Base-by-base conservation (phyloP, 148 eudicot species). In the Hydrangea macrophylla region DNA sequence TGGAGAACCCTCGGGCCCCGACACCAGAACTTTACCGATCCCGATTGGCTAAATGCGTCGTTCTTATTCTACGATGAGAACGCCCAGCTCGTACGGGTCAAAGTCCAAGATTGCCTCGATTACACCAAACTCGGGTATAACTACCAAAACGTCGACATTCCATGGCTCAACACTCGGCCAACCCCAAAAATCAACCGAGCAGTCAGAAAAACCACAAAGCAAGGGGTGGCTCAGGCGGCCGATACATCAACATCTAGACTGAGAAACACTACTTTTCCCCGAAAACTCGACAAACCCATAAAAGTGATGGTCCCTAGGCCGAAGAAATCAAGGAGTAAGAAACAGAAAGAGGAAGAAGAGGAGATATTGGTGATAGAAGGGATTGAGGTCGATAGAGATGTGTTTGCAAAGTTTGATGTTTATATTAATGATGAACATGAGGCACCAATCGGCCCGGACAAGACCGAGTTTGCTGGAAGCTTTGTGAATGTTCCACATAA, bases 11-110 rank as follows among this genome's bases (percentile, higher is more conserved):
- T 88, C 18, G 90, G 82, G 15, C 78, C 78, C 7, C 81, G 62
- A 35, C 59, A 90, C 0, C 31, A 66, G 24, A 88, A 92, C 26
- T 78, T 79, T 45, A 85, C 82, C 0, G 91, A 89, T n/a, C 64
- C 81, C 3, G 96, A 89, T 69, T 92, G 84, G 85, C 68, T 87
- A 18, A 73, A 88, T 28, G 37, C 96, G 0, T 67, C 75, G 0
- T 88, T 92, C 61, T 27, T 85, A 0, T 92, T 92, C 67, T 92
- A 92, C 60, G 89, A 92, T 39, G 98, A 92, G 62, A 84, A 89
- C 45, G 88, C 85, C 0, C 71, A 87, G 28, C 75, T 83, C 35
- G 87, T 88, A 1, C 66, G 82, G 0, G 90, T 92, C 5, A 75
- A 72, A 18, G 92, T 88, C 0, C 40, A 73, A 20, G 96, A 92